Conservation (phyloP, 106 monocot genomes). For the Vanilla planifolia region DNA sequence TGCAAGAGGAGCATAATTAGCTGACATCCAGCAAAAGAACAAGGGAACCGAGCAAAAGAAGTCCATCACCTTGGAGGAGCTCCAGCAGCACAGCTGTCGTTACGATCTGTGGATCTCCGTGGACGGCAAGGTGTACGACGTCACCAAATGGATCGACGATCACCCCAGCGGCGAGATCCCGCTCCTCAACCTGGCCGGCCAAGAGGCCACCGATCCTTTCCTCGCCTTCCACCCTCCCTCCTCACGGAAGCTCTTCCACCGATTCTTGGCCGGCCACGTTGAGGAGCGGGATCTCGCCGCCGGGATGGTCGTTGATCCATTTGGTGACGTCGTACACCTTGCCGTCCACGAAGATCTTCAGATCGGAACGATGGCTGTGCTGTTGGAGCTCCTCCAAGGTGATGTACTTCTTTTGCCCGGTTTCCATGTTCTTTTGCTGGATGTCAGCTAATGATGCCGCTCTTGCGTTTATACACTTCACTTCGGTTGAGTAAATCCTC, state of each 20-base stretch:
- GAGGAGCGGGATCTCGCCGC: slow-evolving; percentile 36
- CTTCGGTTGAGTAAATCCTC: too few relatives aligned
- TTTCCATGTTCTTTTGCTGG: too few relatives aligned
- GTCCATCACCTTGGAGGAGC: slow-evolving; percentile 23
- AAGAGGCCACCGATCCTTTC: slow-evolving; percentile 55
- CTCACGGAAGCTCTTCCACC: slow-evolving; percentile 33
- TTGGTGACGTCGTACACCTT: slow-evolving; percentile 50
- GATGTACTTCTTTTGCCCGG: slow-evolving; percentile 3
- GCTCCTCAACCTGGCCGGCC: slow-evolving; percentile 41
- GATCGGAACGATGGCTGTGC: slow-evolving; percentile 25
- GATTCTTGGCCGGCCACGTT: slow-evolving; percentile 25
- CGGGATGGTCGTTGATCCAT: slow-evolving; percentile 34
- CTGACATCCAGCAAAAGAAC: too few relatives aligned
- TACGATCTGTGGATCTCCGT: slow-evolving; percentile 51
- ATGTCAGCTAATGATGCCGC: too few relatives aligned
- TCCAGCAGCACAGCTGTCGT: slow-evolving; percentile 15
- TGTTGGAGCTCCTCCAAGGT: slow-evolving; percentile 23
- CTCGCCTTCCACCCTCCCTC: slow-evolving; percentile 38
- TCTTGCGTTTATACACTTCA: too few relatives aligned
- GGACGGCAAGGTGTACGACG: slow-evolving; percentile 53
- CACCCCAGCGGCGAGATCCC: slow-evolving; percentile 44
- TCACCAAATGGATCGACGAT: slow-evolving; percentile 22
- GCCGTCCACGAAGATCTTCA: slow-evolving; percentile 48
- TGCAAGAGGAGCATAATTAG: too few relatives aligned
- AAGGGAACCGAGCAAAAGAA: too few relatives aligned